These are phyloP conservation scores for Candida qinlingensis DNA, from an alignment of 805 yeast genomes.

Conservation along the genomic window DNA sequence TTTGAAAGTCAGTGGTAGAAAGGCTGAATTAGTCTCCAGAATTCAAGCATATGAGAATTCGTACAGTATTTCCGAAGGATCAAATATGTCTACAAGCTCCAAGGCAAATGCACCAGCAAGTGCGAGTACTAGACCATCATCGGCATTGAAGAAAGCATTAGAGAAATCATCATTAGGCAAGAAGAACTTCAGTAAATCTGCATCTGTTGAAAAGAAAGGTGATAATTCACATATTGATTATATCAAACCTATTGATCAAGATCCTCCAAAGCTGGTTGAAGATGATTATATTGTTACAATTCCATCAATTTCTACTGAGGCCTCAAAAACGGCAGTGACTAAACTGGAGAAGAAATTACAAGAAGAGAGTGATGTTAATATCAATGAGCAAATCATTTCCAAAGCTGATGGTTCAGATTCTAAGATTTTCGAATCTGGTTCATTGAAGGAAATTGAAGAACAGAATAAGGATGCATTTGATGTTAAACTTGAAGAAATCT, in stretches of 20 bases:
- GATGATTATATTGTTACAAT: conserved; percentile 40
- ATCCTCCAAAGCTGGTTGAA: conserved; percentile 38
- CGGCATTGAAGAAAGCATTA: background rate
- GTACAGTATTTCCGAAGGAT: conserved; percentile 3
- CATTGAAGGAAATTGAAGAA: conserved; percentile 10
- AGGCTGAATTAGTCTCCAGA: conserved; percentile 46
- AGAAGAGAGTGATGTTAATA: conserved; percentile 1
- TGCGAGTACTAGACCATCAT: conserved; percentile 3
- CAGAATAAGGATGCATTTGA: conserved; percentile 14
- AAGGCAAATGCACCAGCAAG: conserved; percentile 10
- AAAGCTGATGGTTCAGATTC: conserved; percentile 24
- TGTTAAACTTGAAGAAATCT: conserved; percentile 6
- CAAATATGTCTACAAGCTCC: conserved; percentile 14
- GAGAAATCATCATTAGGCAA: background rate
- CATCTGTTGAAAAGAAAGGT: conserved; percentile 39
- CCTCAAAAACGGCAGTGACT: conserved; percentile 34
- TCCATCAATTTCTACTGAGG: conserved; percentile 45
- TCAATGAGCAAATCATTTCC: conserved; percentile 18
- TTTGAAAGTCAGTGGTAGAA: conserved; percentile 55
- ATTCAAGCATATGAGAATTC: conserved; percentile 23
- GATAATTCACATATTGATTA: conserved; percentile 56
- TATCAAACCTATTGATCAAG: conserved; percentile 32
- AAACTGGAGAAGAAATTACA: conserved; percentile 22
- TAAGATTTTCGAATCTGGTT: conserved; percentile 20
- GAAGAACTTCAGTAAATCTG: conserved; percentile 16